A percentile compares a stretch with the other conserved stretches of the same genome.
These are phyloP conservation scores for Ilex aquifolium DNA, from an alignment of 257 asterid species.

Conservation along the genomic window DNA sequence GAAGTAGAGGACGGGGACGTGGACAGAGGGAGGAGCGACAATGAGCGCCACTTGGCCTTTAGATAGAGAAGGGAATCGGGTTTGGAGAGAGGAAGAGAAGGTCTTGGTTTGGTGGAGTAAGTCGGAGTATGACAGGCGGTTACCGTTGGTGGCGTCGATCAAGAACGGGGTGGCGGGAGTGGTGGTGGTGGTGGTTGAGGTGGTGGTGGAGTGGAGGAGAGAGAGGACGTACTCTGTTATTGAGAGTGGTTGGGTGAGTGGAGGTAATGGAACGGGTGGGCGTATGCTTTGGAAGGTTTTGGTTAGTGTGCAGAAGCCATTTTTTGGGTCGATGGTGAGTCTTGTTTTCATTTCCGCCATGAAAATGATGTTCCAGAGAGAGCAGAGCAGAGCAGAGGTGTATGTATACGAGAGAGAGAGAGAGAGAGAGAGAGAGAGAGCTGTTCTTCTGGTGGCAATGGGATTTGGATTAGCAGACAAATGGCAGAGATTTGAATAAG, in stretches of 20 bases:
- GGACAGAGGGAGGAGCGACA: constrained; percentile 62
- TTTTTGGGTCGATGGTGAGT: constrained; percentile 29
- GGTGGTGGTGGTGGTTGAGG: constrained; percentile 34
- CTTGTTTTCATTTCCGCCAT: constrained; percentile 31
- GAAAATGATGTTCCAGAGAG: background rate
- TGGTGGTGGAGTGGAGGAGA: constrained; percentile 43
- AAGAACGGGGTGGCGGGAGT: constrained; percentile 58
- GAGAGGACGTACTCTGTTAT: constrained; percentile 38
- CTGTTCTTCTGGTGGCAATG: too few relatives aligned
- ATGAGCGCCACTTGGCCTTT: constrained; percentile 64
- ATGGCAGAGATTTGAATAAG: too few relatives aligned
- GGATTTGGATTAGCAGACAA: too few relatives aligned
- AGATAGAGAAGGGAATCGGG: constrained; percentile 42
- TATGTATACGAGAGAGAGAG: background rate
- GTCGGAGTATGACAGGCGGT: constrained; percentile 37
- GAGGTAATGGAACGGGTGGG: constrained; percentile 53
- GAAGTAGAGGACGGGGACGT: constrained; percentile 70
- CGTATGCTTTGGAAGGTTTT: constrained; percentile 56
- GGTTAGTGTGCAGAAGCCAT: constrained; percentile 47
- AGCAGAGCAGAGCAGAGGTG: background rate
- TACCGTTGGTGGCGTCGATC: constrained; percentile 54
- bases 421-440: too few relatives aligned
- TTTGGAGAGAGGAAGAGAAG: constrained; percentile 45
- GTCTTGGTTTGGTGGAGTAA: constrained; percentile 48
- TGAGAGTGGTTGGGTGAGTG: constrained; percentile 50